phyloP scores from a whole-genome alignment of 257 asterid genomes.

The Solanum clarkiae region DNA sequence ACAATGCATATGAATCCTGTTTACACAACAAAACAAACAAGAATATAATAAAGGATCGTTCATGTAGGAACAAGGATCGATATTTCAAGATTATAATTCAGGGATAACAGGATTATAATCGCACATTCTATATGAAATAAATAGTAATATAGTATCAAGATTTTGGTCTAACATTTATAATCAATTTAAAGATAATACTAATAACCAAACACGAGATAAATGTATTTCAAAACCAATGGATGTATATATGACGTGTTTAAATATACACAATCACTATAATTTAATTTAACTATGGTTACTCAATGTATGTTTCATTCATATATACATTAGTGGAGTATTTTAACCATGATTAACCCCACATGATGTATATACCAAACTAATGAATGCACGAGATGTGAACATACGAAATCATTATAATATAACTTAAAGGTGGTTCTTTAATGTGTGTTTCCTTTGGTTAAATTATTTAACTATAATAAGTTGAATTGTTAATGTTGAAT shows the following conservation, averaged over 20 bases:
- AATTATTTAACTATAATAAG: no score
- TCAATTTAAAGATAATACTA: not conserved
- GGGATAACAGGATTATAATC: not conserved
- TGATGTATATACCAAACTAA: no score
- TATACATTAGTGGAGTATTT: no score
- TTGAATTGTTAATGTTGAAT: not conserved
- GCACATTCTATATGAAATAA: not conserved
- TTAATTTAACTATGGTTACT: not conserved
- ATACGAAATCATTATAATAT: no score
- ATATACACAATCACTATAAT: not conserved
- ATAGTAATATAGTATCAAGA: not conserved
- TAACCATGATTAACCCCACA: no score
- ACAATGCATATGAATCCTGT: slow-evolving; percentile 88
- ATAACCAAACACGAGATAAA: not conserved
- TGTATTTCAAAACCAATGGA: not conserved
- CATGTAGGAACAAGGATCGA: not conserved
- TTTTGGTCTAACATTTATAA: not conserved
- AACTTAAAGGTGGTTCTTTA: no score
- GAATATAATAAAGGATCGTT: not conserved
- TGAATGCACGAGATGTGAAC: no score
- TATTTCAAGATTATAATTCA: not conserved
- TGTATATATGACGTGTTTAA: not conserved
- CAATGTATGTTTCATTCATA: no score
- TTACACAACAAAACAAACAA: not conserved
- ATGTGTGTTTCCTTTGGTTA: no score